Evolutionary conservation across 2,329 filamentous ascomycete species (phyloP), one percentile per base, ranked within the genome.

Genomic region (Fusarium nematophilum): DNA sequence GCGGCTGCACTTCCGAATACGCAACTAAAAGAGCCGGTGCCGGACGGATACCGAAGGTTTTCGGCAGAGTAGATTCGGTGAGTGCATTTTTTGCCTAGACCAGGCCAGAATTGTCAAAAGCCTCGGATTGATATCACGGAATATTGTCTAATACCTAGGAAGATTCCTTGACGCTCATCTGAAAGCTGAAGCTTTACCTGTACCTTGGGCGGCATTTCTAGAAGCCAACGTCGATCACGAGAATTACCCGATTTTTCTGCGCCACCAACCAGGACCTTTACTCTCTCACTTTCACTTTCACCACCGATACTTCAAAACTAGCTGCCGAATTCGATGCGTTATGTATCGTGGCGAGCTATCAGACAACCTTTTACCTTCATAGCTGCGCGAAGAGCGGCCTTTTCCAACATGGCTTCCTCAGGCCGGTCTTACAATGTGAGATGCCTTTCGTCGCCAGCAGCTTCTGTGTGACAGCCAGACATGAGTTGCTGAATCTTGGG

Each of bases 381-480:
- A 67, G 57, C 49, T 31, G 29, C 44, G 26, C 58, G 48, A 18
- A 58, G 57, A 51, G 46, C 33, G 15, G 34, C 34, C 13, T 38
- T 64, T 36, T 65, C 61, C 57, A 70, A 53, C 26, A 75, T 76
- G 70, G 57, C 71, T 26, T 69, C 67, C 10, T 52, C 65, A 17
- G 48, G 48, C 21, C 67, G 74, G 39, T 71, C 75, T 14, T 77
- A 77, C 64, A 73, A 75, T 65, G 75, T 75, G 64, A 66, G 61
- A 18, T 17, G 9, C 33, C 38, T 13, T 13, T 4, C 10, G 13
- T 18, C n/a, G 15, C 14, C 2, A 6, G 11, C n/a, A 17, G n/a
- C n/a, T n/a, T 17, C 17, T 14, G 9, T 6, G 8, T 13, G 26
- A 17, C 8, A 52, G 6, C 6, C 5, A 21, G 34, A 37, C 7